These are phyloP conservation scores for Petunia secreta DNA, from an alignment of 257 asterid genomes.

Conservation along the genomic window DNA sequence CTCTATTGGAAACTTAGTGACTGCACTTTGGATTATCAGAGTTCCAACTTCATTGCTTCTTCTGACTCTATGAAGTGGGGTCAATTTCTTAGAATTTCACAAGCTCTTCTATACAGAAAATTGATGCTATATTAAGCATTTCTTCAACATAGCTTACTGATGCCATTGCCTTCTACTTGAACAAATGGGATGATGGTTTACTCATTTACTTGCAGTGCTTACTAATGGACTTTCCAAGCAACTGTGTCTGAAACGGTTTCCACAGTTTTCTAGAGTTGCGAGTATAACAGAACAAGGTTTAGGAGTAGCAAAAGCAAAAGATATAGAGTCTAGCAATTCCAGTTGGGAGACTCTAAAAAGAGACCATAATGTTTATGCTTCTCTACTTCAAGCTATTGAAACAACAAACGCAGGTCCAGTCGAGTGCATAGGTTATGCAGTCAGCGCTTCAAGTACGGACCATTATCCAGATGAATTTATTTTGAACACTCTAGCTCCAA, in stretches of 20 bases:
- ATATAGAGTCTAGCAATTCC: conserved; percentile 36
- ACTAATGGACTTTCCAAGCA: conserved; percentile 56
- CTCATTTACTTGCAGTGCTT: conserved; percentile 61
- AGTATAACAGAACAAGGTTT: conserved; percentile 32
- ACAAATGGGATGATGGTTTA: conserved; percentile 24
- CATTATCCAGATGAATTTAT: conserved; percentile 68
- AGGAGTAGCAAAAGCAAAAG: conserved; percentile 25
- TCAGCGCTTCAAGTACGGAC: conserved; percentile 84
- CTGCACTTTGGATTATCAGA: background rate
- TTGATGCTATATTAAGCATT: background rate
- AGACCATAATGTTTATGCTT: conserved; percentile 63
- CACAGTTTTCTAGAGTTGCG: conserved; percentile 57
- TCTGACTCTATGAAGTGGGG: background rate
- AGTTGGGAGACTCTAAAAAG: conserved; percentile 45
- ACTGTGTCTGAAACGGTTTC: conserved; percentile 61
- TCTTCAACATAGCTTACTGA: background rate
- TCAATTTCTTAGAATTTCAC: background rate
- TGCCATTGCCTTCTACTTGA: background rate
- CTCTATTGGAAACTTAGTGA: background rate
- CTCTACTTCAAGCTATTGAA: conserved; percentile 58
- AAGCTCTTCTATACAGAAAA: background rate
- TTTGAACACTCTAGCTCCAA: conserved; percentile 61
- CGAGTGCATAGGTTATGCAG: conserved; percentile 62
- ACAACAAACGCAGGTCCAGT: conserved; percentile 44
- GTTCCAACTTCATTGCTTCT: background rate